Base-by-base conservation (phyloP, 2,329 filamentous ascomycete species). In the Phoma sp. region DNA sequence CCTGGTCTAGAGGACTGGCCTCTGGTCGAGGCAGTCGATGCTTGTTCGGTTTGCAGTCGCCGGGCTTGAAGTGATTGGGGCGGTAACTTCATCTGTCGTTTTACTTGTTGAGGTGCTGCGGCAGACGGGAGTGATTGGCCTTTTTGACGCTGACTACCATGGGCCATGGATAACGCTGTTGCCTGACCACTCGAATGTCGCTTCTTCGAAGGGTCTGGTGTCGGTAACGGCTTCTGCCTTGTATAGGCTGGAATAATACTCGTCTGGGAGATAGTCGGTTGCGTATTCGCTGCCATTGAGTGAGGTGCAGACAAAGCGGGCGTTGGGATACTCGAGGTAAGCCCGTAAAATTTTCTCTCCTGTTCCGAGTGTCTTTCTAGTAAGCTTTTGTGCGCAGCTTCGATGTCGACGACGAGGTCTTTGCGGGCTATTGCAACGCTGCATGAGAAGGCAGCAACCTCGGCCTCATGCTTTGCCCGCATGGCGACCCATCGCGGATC, bases 401-500 rank as follows among this genome's bases (percentile, higher is more conserved):
- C 19, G 36, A 39, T 4, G 4, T 24, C 21, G 7, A 24, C 35
- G 5, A 24, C 1, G 6, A 55, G 13, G 12, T 40, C 13, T 17
- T 12, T 9, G 9, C 6, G 13, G 10, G 25, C 41, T 4, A 24
- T 9, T 2, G 36, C 29, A 5, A 37, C 12, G 4, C 29, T 33
- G 13, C 15, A 5, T 12, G 13, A 9, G 13, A 35, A 36, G 3
- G 21, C 41, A 6, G n/a, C 36, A 9, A 27, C 15, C 17, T 54
- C 44, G 8, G n/a, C 9, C 27, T 48, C 10, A 22, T 55, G 51
- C 21, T 33, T 41, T 33, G 12, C 22, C 1, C 45, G 51, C 24
- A 55, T 22, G 3, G 35, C 15, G 29, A 40, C 22, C 51, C 51
- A 55, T 15, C 35, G 38, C 6, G 45, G 35, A 32, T 43, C 38